Conservation (phyloP, 164 flowering plant genomes). For the Liquidambar formosana region DNA sequence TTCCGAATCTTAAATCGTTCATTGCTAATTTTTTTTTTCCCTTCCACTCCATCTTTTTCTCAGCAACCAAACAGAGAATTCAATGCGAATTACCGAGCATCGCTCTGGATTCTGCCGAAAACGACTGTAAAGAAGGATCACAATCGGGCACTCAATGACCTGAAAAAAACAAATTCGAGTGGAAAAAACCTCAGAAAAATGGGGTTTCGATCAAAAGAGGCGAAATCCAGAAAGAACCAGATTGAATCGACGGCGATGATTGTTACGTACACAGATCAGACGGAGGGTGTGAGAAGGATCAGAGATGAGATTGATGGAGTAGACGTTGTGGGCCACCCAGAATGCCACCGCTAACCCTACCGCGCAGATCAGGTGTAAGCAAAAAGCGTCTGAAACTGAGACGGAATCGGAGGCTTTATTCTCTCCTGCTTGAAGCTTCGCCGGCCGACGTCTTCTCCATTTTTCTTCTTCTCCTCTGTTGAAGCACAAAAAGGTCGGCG, state of each 20-base stretch:
- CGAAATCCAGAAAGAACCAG: neutral
- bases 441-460: neutral
- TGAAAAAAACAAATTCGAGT: constrained; percentile 18
- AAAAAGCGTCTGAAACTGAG: constrained; percentile 20
- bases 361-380: constrained; percentile 36
- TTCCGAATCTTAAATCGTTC: no score
- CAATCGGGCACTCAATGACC: constrained; percentile 50
- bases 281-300: constrained; percentile 51
- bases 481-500: no score
- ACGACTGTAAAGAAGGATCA: constrained; percentile 50
- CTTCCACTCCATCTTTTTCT: neutral
- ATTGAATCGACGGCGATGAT: neutral
- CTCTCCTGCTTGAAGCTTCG: neutral
- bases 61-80: neutral
- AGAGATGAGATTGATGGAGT: constrained; percentile 48
- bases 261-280: constrained; percentile 46
- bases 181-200: neutral
- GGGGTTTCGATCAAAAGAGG: neutral
- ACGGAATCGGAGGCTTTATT: neutral
- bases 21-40: neutral
- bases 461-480: neutral
- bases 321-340: constrained; percentile 42
- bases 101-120: constrained; percentile 46
- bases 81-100: constrained; percentile 48
- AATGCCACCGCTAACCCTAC: constrained; percentile 38